Evolutionary conservation across 148 eudicot genomes (phyloP), one percentile per base, ranked within the genome.

Genomic region (Tetragonia tetragonoides): DNA sequence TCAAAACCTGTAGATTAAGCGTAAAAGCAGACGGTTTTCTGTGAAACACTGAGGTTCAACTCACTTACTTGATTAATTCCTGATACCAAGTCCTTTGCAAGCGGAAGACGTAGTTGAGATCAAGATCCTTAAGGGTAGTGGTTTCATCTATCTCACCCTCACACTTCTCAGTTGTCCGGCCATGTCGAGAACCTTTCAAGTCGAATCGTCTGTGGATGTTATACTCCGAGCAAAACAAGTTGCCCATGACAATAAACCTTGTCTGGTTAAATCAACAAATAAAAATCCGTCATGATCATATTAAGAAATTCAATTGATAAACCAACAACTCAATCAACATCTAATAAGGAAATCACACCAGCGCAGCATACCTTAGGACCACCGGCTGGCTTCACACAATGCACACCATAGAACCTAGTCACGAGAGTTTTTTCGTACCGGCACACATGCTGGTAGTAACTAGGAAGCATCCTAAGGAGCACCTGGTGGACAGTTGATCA

Each of bases 111-210:
- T 82, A 95, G 68, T 95, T 87, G 7, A 95, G 93, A 77, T 95
- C 99, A 68, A 95, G 97, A 81, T 95, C 99, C 89, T 95, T 95
- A 37, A 95, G 92, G 70, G 99, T 95, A 40, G 99, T 95, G 11
- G 97, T 90, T 81, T 93, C 99, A 80, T 95, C 99, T 72, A 95
- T 95, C 57, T 95, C 97, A 20, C 83, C 89, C 82, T 93, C 94
- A 21, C 89, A 82, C 80, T 90, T 93, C 76, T 95, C 88, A 0
- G 97, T 93, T 14, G 87, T 84, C 42, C 99, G 90, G 18, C 99
- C 99, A 80, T 93, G 89, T 38, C 97, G 93, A 59, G 99, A 95
- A 51, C 99, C 99, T 85, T 95, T 95, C 56, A 95, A 88, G 76
- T 95, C 99, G 49, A 93, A 95, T 59, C 99, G 86, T 80, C 91